These are phyloP conservation scores for Fusarium clavum DNA, from an alignment of 2,329 filamentous ascomycete species.

Conservation along the genomic window DNA sequence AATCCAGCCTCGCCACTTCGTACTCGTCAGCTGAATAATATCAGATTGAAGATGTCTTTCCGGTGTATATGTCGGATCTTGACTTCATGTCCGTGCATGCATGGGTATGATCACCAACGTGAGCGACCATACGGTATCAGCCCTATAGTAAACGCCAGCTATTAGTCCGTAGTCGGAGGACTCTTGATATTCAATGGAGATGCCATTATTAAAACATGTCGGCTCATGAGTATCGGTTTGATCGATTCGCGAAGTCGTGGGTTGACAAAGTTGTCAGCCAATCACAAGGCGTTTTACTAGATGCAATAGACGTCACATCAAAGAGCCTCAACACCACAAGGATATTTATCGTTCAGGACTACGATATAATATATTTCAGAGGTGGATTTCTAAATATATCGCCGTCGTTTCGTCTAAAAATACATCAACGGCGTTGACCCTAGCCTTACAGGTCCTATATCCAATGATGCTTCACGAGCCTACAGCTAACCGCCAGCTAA, in stretches of 20 bases:
- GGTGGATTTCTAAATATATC: slow-evolving; percentile 17
- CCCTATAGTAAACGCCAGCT: slow-evolving; percentile 7
- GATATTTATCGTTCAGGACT: neutral
- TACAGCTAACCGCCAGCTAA: slow-evolving; percentile 44
- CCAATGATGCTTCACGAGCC: slow-evolving; percentile 27
- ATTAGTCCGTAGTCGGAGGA: neutral
- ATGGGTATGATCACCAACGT: neutral
- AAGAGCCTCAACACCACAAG: slow-evolving; percentile 46
- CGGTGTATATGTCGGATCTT: slow-evolving; percentile 11
- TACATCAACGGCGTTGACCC: slow-evolving; percentile 4
- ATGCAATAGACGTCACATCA: slow-evolving; percentile 24
- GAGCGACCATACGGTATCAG: neutral
- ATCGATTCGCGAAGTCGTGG: slow-evolving; percentile 1
- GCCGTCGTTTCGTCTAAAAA: slow-evolving; percentile 28
- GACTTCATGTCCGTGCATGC: slow-evolving; percentile 5
- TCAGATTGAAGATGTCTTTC: slow-evolving; percentile 17
- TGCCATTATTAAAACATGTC: neutral
- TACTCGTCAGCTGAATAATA: slow-evolving; percentile 12
- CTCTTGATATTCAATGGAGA: neutral
- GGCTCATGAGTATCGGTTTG: neutral
- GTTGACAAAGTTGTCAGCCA: slow-evolving; percentile 31
- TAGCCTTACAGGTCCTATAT: slow-evolving; percentile 9
- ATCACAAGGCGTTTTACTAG: slow-evolving; percentile 21
- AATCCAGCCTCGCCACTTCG: slow-evolving; percentile 6
- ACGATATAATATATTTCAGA: slow-evolving; percentile 4